Conservation (phyloP, 352 stramenopile species). For the Phytophthora fragariaefolia region DNA sequence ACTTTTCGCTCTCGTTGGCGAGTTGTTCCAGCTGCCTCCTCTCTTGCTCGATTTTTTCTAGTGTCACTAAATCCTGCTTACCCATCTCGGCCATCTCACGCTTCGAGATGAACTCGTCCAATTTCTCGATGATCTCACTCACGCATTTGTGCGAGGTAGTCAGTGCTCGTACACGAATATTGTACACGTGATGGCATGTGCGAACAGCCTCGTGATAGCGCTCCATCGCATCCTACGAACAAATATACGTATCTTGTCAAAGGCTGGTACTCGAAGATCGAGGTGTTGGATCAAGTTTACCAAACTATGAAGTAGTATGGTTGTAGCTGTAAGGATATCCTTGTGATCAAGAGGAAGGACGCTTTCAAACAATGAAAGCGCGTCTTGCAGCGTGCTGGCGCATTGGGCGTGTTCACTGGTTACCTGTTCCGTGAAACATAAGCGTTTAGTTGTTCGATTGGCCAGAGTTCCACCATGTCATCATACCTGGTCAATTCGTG, state of each 20-base stretch:
- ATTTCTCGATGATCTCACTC: conserved; percentile 25
- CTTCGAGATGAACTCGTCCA: conserved; percentile 49
- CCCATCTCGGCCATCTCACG: conserved; percentile 43
- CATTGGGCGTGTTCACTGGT: conserved; percentile 31
- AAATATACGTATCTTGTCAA: not conserved
- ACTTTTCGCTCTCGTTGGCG: conserved; percentile 43
- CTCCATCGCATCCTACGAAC: conserved; percentile 16
- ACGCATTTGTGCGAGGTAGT: conserved; percentile 21
- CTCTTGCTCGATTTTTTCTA: conserved; percentile 30
- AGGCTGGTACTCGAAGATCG: not conserved
- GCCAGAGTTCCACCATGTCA: not conserved
- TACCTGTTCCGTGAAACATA: conserved; percentile 27
- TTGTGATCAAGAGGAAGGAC: conserved; percentile 46
- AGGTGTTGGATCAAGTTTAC: conserved; percentile 24
- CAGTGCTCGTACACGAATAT: conserved; percentile 16
- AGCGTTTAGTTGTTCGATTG: not conserved
- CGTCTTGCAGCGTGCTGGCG: conserved; percentile 33
- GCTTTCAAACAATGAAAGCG: conserved; percentile 46
- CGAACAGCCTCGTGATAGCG: conserved; percentile 37
- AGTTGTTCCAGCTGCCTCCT: conserved; percentile 27
- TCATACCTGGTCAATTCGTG: conserved; percentile 39
- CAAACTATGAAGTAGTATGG: conserved; percentile 52
- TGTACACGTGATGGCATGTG: conserved; percentile 30
- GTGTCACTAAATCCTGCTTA: conserved; percentile 39
- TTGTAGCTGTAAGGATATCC: conserved; percentile 47